Percentiles rank a stretch among this genome's conserved stretches.
Evolutionary conservation across 2,329 filamentous ascomycete species (phyloP).

Genomic region (Chrysosporium keratinophilum): DNA sequence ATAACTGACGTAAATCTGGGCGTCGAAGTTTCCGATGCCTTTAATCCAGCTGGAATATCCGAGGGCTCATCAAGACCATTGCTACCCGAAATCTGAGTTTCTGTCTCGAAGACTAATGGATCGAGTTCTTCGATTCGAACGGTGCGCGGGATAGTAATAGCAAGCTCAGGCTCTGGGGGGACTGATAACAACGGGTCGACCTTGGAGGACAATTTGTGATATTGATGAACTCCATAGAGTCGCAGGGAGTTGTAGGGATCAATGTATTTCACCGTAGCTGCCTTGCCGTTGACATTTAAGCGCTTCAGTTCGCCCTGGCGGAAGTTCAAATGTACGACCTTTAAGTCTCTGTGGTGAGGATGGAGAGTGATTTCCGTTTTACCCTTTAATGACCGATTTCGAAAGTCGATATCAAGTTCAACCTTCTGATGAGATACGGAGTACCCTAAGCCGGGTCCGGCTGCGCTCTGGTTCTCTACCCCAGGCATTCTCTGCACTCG

Average conservation of each 20-base stretch:
- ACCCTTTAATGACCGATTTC: conserved; percentile 61
- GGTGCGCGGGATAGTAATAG: conserved; percentile 49
- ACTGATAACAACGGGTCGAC: conserved; percentile 49
- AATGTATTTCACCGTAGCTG: conserved; percentile 30
- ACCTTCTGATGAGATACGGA: conserved; percentile 74
- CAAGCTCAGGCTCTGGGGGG: conserved; percentile 47
- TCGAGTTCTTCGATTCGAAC: conserved; percentile 54
- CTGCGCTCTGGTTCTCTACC: background rate
- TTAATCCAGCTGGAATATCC: conserved; percentile 28
- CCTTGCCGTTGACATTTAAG: conserved; percentile 39
- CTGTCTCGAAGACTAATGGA: conserved; percentile 41
- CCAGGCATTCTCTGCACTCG: conserved; percentile 7
- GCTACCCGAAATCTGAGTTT: conserved; percentile 33
- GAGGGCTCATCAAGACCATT: conserved; percentile 30
- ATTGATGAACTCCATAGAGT: conserved; percentile 54
- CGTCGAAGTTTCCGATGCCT: conserved; percentile 30
- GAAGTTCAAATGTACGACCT: conserved; percentile 49
- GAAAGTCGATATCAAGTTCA: conserved; percentile 80
- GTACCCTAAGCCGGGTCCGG: conserved; percentile 33
- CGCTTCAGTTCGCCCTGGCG: conserved; percentile 50
- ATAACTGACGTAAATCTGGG: conserved; percentile 50
- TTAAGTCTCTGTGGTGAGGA: conserved; percentile 47
- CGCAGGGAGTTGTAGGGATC: conserved; percentile 41
- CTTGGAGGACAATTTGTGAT: conserved; percentile 64
- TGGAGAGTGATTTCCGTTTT: conserved; percentile 73